These are phyloP conservation scores for Mucor racemosus DNA, from an alignment of 371 early-diverging fungal genomes.

Conservation along the genomic window DNA sequence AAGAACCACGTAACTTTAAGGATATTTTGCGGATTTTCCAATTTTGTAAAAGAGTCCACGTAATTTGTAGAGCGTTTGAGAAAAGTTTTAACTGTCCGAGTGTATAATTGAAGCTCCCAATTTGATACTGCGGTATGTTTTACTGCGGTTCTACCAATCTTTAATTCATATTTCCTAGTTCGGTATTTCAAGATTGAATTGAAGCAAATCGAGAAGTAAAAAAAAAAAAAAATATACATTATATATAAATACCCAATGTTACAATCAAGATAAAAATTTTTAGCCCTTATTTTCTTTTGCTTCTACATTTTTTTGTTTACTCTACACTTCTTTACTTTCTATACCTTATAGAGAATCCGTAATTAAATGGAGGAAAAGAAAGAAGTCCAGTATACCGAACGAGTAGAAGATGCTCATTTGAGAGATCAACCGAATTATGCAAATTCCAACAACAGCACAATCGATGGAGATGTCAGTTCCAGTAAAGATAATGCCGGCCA, in stretches of 20 bases:
- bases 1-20: neutral
- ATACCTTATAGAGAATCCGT: neutral
- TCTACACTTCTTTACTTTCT: neutral
- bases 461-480: neutral
- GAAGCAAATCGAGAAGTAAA: neutral
- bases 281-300: too few species aligned
- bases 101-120: too few species aligned
- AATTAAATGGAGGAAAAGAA: too few species aligned
- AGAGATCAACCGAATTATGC: slow-evolving; percentile 6
- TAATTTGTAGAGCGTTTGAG: too few species aligned
- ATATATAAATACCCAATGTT: too few species aligned
- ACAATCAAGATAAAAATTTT: neutral
- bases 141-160: neutral
- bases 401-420: neutral
- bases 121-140: too few species aligned
- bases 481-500: neutral
- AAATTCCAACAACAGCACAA: neutral
- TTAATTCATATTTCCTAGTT: too few species aligned
- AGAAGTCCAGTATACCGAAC: neutral
- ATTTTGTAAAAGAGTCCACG: too few species aligned
- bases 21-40: too few species aligned
- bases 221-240: too few species aligned
- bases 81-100: too few species aligned
- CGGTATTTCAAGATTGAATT: too few species aligned
- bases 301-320: neutral